Conservation (phyloP, 345 rosid genomes). For the Eucalyptus globulus region DNA sequence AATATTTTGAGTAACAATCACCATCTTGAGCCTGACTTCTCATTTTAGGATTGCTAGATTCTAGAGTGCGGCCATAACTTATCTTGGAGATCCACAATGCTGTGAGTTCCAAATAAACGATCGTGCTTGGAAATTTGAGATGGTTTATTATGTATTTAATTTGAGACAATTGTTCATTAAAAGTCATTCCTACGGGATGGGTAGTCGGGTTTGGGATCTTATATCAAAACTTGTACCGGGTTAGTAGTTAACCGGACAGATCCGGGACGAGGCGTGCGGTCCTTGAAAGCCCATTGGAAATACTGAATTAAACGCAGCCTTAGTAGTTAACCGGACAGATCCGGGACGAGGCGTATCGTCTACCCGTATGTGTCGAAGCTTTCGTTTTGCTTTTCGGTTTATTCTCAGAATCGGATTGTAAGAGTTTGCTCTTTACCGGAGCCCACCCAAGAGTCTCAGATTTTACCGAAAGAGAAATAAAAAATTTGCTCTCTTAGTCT, state of each 20-base stretch:
- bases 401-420: not conserved
- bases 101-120: not conserved
- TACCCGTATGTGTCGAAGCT: not conserved
- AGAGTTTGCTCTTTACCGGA: not conserved
- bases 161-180: not conserved
- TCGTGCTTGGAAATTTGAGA: not conserved
- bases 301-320: fast-evolving
- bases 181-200: not conserved
- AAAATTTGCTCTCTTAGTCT: not conserved
- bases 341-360: not conserved
- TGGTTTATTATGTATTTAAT: not conserved
- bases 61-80: not conserved
- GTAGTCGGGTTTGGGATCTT: not conserved
- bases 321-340: not conserved
- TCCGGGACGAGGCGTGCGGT: fast-evolving
- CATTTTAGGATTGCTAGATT: not conserved
- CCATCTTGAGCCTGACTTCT: not conserved
- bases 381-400: not conserved
- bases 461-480: not conserved
- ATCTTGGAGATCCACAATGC: not conserved
- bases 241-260: not conserved
- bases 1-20: not conserved
- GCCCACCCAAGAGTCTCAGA: not conserved
- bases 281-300: fast-evolving
- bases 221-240: not conserved